Conservation (phyloP, 2,329 filamentous ascomycete species). For the Calonectria hongkongensis region DNA sequence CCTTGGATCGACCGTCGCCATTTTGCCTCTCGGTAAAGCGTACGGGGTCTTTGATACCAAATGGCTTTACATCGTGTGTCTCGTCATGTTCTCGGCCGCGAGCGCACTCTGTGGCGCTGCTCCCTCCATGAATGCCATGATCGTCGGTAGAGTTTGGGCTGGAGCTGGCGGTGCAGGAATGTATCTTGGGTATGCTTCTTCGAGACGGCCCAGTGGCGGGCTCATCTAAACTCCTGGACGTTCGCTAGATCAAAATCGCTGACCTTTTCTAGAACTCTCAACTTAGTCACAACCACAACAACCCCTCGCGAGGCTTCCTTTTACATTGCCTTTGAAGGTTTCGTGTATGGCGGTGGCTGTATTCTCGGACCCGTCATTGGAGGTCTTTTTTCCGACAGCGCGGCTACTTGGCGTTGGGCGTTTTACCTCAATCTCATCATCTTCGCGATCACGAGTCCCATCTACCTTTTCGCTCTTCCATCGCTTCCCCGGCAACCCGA, state of each 20-base stretch:
- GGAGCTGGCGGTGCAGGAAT: conserved; percentile 62
- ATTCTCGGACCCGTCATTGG: conserved; percentile 65
- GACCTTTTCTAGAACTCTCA: conserved; percentile 37
- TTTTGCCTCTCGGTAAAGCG: conserved; percentile 47
- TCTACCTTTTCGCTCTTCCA: conserved; percentile 56
- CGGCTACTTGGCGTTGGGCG: conserved; percentile 64
- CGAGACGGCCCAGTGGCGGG: background rate
- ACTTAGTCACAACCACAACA: conserved; percentile 36
- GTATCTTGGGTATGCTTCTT: conserved; percentile 45
- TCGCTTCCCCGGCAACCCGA: conserved; percentile 49
- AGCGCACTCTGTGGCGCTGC: conserved; percentile 65
- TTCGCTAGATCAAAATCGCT: background rate
- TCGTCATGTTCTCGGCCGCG: conserved; percentile 55
- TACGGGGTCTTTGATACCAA: conserved; percentile 65
- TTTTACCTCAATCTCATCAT: conserved; percentile 74
- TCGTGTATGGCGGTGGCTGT: conserved; percentile 63
- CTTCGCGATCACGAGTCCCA: conserved; percentile 58
- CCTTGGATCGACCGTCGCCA: conserved; percentile 44
- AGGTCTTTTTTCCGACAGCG: conserved; percentile 63
- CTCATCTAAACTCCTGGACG: too few species aligned
- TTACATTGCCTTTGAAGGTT: conserved; percentile 53
- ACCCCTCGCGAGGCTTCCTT: conserved; percentile 51
- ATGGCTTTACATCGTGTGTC: conserved; percentile 57
- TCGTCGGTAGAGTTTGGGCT: conserved; percentile 65
- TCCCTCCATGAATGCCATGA: conserved; percentile 65